These are phyloP conservation scores for Chromera velia DNA, from an alignment of 73 alveolate species.

Conservation along the genomic window DNA sequence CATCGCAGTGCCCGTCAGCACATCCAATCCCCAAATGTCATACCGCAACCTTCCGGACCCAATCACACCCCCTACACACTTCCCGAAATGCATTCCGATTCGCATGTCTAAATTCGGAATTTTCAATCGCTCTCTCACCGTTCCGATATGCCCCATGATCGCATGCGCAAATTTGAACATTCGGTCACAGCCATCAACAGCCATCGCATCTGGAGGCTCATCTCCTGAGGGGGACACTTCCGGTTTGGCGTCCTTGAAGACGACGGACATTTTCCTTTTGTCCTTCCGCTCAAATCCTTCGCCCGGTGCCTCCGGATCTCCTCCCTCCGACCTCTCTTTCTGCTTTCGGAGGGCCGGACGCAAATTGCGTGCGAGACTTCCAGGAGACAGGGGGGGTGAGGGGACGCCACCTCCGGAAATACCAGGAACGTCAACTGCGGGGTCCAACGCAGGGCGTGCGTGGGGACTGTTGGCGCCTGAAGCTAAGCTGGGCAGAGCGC, in stretches of 20 bases:
- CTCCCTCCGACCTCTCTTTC: too few species aligned
- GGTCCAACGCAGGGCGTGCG: conserved; percentile 14
- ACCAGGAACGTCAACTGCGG: too few species aligned
- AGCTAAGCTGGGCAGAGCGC: too few species aligned
- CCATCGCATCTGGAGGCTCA: background rate
- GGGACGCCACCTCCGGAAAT: too few species aligned
- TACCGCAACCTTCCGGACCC: conserved; percentile 31
- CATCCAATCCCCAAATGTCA: conserved; percentile 35
- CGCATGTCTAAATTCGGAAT: conserved; percentile 16
- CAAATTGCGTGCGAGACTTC: too few species aligned
- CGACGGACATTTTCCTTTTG: too few species aligned
- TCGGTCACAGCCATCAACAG: background rate
- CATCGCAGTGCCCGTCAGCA: conserved; percentile 26
- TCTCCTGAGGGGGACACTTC: background rate
- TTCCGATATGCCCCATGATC: background rate
- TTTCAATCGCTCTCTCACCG: background rate
- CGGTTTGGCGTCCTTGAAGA: too few species aligned
- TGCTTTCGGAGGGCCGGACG: too few species aligned
- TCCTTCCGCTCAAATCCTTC: too few species aligned
- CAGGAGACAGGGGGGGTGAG: too few species aligned
- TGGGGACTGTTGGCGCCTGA: conserved; percentile 13
- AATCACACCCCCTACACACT: conserved; percentile 24
- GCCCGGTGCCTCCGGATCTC: too few species aligned
- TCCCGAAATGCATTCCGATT: conserved; percentile 25
- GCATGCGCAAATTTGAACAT: background rate